Evolutionary conservation across 139 green algal genomes (phyloP).

Genomic region (Parachlorella kessleri): DNA sequence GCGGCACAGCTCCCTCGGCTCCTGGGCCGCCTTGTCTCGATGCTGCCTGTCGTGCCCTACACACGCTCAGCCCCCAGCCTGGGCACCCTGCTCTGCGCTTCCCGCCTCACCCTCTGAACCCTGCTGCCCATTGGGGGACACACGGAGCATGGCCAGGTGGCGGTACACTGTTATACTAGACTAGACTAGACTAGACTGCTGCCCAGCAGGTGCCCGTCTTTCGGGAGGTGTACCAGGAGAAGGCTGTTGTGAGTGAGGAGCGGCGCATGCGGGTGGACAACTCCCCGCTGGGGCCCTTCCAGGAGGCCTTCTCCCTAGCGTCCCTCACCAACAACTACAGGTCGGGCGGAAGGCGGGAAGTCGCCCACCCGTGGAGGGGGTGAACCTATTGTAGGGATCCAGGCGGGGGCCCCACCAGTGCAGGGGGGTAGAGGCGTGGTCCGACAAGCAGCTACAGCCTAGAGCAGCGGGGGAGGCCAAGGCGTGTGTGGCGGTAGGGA

Average conservation of each 20-base stretch:
- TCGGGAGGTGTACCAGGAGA: constrained; percentile 86
- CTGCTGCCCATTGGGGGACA: not conserved
- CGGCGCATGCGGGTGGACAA: constrained; percentile 81
- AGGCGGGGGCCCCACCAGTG: no score
- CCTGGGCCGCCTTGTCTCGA: no score
- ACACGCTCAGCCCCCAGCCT: not conserved
- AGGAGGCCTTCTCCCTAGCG: constrained; percentile 39
- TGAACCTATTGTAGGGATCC: no score
- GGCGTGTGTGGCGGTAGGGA: no score
- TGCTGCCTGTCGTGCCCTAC: not conserved
- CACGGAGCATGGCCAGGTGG: no score
- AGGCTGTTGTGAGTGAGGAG: constrained; percentile 86
- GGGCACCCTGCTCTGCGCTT: not conserved
- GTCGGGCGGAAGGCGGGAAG: not conserved
- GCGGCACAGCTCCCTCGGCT: no score
- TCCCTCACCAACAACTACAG: constrained; percentile 74
- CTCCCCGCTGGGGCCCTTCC: constrained; percentile 67
- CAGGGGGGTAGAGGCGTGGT: no score
- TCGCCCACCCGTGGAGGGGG: no score
- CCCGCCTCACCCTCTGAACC: not conserved
- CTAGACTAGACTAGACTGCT: no score
- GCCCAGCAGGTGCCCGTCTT: constrained; percentile 58
- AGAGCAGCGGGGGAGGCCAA: no score
- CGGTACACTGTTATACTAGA: no score
- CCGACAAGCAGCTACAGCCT: no score